Base-by-base conservation (phyloP, 1,139 yeast genomes). In the Kluyveromyces sp. region DNA sequence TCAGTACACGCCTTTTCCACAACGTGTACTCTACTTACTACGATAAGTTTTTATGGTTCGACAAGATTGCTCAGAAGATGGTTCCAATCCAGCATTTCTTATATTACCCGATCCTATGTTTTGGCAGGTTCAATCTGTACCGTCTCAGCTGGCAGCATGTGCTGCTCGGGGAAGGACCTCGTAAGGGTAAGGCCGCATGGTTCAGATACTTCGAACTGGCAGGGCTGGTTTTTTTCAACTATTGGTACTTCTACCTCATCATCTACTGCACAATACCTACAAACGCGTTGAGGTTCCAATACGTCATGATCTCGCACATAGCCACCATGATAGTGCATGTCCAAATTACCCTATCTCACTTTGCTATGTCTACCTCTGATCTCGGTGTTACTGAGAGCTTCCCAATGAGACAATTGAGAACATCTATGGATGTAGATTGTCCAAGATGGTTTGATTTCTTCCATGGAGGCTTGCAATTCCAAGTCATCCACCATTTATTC, bases 351-450 rank as follows among this genome's bases (percentile, higher is more conserved):
- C 71, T 87, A 40, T 81, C 92, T 2, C 96, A 87, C 62, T 87
- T 87, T 68, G 95, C 95, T 36, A 88, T 87, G 95, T 83, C 95
- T 1, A 87, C 96, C 0, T 73, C 92, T 3, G 94, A 86, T 56
- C 67, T 87, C 31, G 96, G 96, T 0, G 75, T 78, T 6, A 75
- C 82, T 41, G 96, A 87, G 61, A 73, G 86, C n/a, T 88, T 87
- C 60, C 77, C 83, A 0, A 81, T 83, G 52, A 75, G 92, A 54
- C 96, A 87, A 62, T 59, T 87, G 15, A 73, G 96, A 55, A 87
- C 96, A 1, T 87, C 95, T 3, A 88, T 87, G 96, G 96, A 87
- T 60, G 95, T 87, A 15, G 94, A 83, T 56, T 87, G 96, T 66
- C 96, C 96, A 2, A 80, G 77, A 49, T 87, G 96, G 95, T 70